Percentiles rank a stretch among this genome's conserved stretches.
phyloP scores from a whole-genome alignment of 768 basidiomycete genomes.

The Lentinula raphanica region DNA sequence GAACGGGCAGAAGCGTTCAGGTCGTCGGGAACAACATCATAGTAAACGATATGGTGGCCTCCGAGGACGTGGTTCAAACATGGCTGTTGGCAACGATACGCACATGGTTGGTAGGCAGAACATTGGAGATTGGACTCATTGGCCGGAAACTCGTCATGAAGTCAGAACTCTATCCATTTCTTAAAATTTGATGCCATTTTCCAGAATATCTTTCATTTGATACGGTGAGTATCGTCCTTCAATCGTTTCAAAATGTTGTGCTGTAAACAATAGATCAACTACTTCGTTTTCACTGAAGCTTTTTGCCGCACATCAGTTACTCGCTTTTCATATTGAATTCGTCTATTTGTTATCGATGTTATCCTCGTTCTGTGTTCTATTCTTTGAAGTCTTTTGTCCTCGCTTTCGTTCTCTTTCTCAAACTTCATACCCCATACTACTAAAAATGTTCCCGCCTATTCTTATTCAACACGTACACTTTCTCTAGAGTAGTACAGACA shows the following conservation, averaged over 20 bases:
- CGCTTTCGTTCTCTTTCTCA: not conserved
- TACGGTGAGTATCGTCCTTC: not conserved
- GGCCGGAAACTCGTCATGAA: not conserved
- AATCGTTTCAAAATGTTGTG: not conserved
- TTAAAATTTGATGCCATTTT: not conserved
- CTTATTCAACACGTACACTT: not conserved
- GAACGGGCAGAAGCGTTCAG: constrained; percentile 1
- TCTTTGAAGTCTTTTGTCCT: not conserved
- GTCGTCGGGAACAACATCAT: not conserved
- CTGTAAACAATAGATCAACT: not conserved
- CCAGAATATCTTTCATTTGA: not conserved
- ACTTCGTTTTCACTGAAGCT: not conserved
- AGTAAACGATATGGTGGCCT: not conserved
- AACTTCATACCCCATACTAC: not conserved
- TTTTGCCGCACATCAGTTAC: not conserved
- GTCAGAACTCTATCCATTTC: not conserved
- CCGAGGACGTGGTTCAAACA: not conserved
- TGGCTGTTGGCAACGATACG: not conserved
- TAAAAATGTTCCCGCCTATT: not conserved
- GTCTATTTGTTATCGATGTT: not conserved
- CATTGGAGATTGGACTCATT: constrained; percentile 1
- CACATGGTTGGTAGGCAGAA: not conserved
- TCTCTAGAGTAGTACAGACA: constrained; percentile 1
- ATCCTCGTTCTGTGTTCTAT: not conserved
- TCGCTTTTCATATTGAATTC: not conserved